Evolutionary conservation across 2,329 filamentous ascomycete genomes (phyloP).

Genomic region (Paecilomyces dactylethromorphus): DNA sequence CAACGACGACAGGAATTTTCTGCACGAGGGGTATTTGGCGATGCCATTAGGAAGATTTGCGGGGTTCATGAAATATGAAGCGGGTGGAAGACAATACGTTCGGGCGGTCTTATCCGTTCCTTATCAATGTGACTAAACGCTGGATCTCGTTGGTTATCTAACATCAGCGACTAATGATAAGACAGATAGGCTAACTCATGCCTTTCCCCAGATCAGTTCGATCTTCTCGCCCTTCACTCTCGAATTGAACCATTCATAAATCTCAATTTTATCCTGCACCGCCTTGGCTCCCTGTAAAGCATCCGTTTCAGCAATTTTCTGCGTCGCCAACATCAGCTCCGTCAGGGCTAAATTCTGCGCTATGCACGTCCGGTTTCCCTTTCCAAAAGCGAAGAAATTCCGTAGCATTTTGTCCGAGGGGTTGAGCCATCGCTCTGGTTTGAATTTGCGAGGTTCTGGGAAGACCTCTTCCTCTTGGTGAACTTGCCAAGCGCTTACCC

Average conservation of each 20-base stretch:
- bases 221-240: conserved; percentile 46
- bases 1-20: conserved; percentile 34
- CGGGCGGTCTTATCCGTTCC: background rate
- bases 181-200: background rate
- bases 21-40: conserved; percentile 12
- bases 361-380: conserved; percentile 44
- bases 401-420: conserved; percentile 33
- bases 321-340: conserved; percentile 38
- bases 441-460: conserved; percentile 36
- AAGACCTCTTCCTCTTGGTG: conserved; percentile 42
- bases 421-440: conserved; percentile 44
- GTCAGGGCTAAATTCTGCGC: conserved; percentile 42
- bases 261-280: conserved; percentile 39
- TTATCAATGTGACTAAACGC: background rate
- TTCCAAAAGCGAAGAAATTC: conserved; percentile 44
- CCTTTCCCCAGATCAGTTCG: conserved; percentile 20
- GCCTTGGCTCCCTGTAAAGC: conserved; percentile 40
- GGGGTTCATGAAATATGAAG: background rate
- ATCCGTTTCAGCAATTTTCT: conserved; percentile 36
- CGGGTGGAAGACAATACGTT: background rate
- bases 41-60: conserved; percentile 7
- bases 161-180: background rate
- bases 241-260: conserved; percentile 53
- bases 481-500: conserved; percentile 39
- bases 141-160: background rate